Percentiles rank a stretch among this genome's conserved stretches.
Evolutionary conservation across 2,329 filamentous ascomycete genomes (phyloP).

Genomic region (Pestalotiopsis sp.): DNA sequence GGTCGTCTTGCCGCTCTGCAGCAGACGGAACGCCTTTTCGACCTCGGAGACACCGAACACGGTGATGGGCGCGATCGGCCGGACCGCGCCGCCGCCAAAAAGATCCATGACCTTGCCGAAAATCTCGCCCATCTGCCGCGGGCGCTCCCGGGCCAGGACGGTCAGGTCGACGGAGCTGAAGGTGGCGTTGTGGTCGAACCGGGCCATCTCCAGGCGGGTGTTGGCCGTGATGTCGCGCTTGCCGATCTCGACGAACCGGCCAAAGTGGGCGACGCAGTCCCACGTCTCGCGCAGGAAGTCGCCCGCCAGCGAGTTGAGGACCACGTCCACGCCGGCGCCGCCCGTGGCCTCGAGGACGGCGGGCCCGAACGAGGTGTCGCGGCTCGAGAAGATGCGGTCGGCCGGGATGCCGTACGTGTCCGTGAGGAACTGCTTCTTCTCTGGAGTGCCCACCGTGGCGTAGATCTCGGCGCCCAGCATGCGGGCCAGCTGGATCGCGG

Average conservation of each 20-base stretch:
- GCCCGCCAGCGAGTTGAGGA: conserved; percentile 27
- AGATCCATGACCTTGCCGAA: conserved; percentile 28
- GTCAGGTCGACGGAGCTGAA: conserved; percentile 50
- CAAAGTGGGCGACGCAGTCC: conserved; percentile 32
- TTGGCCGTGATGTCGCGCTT: conserved; percentile 24
- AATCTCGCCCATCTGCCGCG: conserved; percentile 24
- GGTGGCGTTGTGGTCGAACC: conserved; percentile 47
- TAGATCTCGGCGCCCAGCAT: conserved; percentile 14
- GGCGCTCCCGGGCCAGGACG: conserved; percentile 37
- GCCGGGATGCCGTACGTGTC: conserved; percentile 6
- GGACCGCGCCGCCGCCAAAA: conserved; percentile 26
- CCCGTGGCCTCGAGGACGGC: conserved; percentile 6
- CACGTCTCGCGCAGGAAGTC: conserved; percentile 32
- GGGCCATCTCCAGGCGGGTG: conserved; percentile 47
- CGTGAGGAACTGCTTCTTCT: conserved; percentile 9
- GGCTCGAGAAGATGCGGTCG: conserved; percentile 12
- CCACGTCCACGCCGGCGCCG: conserved; percentile 12
- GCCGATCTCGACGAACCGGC: conserved; percentile 31
- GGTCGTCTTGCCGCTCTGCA: conserved; percentile 41
- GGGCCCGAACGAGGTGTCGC: conserved; percentile 9
- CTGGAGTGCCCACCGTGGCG: conserved; percentile 11
- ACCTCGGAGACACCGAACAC: conserved; percentile 35
- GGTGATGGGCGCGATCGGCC: conserved; percentile 35
- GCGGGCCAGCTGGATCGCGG: conserved; percentile 12
- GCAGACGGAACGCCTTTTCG: conserved; percentile 42